Conservation (phyloP, 2,329 filamentous ascomycete genomes). For the Beauveria pseudobassiana region DNA sequence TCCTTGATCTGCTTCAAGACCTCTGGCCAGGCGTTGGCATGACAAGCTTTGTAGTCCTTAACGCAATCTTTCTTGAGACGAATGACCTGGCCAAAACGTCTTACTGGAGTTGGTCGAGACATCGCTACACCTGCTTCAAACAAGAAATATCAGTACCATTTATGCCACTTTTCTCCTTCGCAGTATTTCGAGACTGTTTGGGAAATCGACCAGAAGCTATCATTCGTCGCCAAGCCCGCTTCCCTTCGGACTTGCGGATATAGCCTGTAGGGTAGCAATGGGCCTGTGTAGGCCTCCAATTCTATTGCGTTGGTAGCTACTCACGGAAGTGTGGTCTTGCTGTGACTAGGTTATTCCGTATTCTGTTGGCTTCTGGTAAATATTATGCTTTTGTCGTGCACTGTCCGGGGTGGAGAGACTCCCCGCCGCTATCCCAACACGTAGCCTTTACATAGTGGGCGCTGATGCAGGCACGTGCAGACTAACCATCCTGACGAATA, state of each 20-base stretch:
- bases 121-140: slow-evolving; percentile 4
- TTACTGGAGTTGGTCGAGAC: slow-evolving; percentile 33
- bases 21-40: slow-evolving; percentile 69
- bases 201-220: too few species aligned
- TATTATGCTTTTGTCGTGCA: background rate
- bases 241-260: background rate
- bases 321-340: background rate
- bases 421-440: background rate
- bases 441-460: background rate
- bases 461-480: background rate
- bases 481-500: background rate
- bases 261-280: background rate
- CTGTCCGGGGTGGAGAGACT: too few species aligned
- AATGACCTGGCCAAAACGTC: slow-evolving; percentile 64
- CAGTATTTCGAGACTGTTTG: too few species aligned
- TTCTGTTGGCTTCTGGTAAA: background rate
- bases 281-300: background rate
- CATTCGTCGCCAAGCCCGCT: too few species aligned
- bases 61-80: slow-evolving; percentile 60
- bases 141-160: background rate
- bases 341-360: background rate
- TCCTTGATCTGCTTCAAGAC: slow-evolving; percentile 69
- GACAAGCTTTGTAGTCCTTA: slow-evolving; percentile 64
- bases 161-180: too few species aligned
- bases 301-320: background rate